phyloP scores from a whole-genome alignment of 192 early-diverging fungal species.

The Paraglomus brasilianum region DNA sequence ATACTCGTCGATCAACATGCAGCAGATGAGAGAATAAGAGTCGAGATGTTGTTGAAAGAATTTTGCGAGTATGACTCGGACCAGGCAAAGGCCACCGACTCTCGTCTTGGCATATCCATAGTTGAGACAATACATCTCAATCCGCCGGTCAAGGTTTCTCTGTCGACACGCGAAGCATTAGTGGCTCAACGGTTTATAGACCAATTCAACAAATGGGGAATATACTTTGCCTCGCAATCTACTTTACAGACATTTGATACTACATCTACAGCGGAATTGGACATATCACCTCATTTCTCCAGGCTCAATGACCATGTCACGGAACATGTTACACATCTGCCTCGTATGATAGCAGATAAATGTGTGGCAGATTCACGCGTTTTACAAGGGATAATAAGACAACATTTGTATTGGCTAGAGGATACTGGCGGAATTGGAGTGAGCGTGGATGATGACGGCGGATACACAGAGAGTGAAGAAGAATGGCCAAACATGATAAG shows the following conservation, averaged over 20 bases:
- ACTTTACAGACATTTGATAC: neutral
- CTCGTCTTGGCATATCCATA: conserved; percentile 1
- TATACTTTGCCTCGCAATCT: conserved; percentile 9
- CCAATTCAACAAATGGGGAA: conserved; percentile 17
- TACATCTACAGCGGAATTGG: conserved; percentile 8
- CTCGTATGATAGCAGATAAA: conserved; percentile 57
- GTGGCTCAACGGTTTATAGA: conserved; percentile 28
- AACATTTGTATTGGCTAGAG: conserved; percentile 50
- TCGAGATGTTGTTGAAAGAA: conserved; percentile 56
- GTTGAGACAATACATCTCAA: conserved; percentile 45
- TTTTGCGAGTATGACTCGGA: conserved; percentile 29
- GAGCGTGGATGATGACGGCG: neutral
- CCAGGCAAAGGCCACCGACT: neutral
- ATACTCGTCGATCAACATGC: conserved; percentile 79
- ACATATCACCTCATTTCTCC: neutral
- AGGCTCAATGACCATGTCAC: conserved; percentile 26
- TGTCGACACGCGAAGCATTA: conserved; percentile 42
- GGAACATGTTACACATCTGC: conserved; percentile 46
- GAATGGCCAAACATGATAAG: conserved; percentile 34
- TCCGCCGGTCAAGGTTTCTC: conserved; percentile 42
- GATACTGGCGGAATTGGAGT: conserved; percentile 24
- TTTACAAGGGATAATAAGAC: conserved; percentile 47
- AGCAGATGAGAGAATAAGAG: conserved; percentile 69
- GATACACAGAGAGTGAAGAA: neutral
- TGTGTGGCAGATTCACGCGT: conserved; percentile 55